Evolutionary conservation across 768 basidiomycete species (phyloP).

Genomic region (Amylocystis lapponica): DNA sequence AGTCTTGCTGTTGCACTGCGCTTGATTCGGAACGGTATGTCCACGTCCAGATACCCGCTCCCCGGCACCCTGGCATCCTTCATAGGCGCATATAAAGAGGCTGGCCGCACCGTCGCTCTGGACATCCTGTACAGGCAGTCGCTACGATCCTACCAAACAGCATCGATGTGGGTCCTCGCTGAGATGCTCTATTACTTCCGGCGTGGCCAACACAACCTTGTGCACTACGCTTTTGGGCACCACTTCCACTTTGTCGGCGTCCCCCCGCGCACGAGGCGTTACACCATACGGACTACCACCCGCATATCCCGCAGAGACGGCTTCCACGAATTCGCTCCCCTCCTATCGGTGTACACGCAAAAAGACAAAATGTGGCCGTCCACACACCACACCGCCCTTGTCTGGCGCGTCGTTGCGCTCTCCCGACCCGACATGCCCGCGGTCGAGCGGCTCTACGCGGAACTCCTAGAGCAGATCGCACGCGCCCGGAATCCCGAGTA

Average conservation of each 20-base stretch:
- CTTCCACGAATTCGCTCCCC: not conserved
- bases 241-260: conserved; percentile 50
- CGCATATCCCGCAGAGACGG: not conserved
- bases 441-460: conserved; percentile 3
- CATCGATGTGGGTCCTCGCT: conserved; percentile 19
- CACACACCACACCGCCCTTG: conserved; percentile 6
- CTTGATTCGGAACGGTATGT: conserved; percentile 1
- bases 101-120: conserved; percentile 55
- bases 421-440: not conserved
- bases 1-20: conserved; percentile 3
- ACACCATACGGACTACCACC: not conserved
- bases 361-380: conserved; percentile 5
- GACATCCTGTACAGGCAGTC: conserved; percentile 20
- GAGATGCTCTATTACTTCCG: conserved; percentile 21
- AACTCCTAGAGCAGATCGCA: not conserved
- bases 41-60: not conserved
- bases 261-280: conserved; percentile 26
- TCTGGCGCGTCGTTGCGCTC: conserved; percentile 2
- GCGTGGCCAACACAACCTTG: conserved; percentile 1
- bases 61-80: conserved; percentile 9
- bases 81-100: conserved; percentile 10
- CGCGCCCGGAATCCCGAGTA: not conserved
- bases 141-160: not conserved
- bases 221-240: conserved; percentile 36
- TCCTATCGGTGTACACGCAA: not conserved